Conservation (phyloP, 768 basidiomycete genomes). For the Porpolomopsis calyptriformis region DNA sequence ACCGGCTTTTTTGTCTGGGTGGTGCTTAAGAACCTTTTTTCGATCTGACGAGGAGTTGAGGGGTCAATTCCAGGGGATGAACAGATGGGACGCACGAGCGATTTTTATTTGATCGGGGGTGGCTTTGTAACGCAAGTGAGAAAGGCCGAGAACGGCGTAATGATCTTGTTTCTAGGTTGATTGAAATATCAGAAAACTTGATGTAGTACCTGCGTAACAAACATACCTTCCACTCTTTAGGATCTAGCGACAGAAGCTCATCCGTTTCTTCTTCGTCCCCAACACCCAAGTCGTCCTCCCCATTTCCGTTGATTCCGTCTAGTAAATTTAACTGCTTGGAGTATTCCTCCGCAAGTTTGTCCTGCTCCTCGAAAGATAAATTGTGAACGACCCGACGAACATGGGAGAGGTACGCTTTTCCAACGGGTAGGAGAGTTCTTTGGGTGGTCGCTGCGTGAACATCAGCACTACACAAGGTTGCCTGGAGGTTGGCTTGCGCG, state of each 20-base stretch:
- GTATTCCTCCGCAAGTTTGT: conserved; percentile 47
- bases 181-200: not conserved
- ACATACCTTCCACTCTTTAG: conserved; percentile 94
- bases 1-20: conserved; percentile 87
- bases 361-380: conserved; percentile 76
- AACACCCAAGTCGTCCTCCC: conserved; percentile 81
- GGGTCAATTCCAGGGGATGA: not conserved
- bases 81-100: conserved; percentile 59
- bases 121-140: conserved; percentile 78
- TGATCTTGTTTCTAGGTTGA: conserved; percentile 90
- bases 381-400: conserved; percentile 66
- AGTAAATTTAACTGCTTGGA: conserved; percentile 40
- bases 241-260: conserved; percentile 66
- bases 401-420: conserved; percentile 78
- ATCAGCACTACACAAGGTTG: not conserved
- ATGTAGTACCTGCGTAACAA: not conserved
- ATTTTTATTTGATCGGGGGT: conserved; percentile 89
- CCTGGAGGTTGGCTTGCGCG: not conserved
- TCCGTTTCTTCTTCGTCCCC: conserved; percentile 80
- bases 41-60: conserved; percentile 50
- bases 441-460: not conserved
- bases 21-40: conserved; percentile 97
- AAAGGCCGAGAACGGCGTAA: conserved; percentile 92
- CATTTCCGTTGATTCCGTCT: conserved; percentile 28
- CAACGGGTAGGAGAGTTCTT: conserved; percentile 64